Conservation (phyloP, 1,284 basidiomycete species). For the Ganoderma boninense region DNA sequence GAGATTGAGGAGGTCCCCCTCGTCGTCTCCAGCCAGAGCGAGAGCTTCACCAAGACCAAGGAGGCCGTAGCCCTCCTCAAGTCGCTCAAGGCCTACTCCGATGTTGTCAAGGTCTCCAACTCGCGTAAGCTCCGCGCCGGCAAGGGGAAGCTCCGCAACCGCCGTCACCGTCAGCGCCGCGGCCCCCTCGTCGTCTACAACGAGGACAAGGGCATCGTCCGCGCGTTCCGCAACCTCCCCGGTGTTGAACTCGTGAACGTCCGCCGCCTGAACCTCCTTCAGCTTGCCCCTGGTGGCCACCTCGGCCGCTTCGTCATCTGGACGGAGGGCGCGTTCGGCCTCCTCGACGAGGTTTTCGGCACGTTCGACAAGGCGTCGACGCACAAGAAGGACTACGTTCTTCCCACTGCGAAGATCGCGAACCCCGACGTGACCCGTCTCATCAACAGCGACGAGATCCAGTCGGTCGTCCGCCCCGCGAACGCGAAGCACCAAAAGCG, state of each 20-base stretch:
- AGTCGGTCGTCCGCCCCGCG: slow-evolving; percentile 92
- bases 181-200: slow-evolving; percentile 98
- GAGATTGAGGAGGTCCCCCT: slow-evolving; percentile 97
- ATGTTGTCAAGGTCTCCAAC: slow-evolving; percentile 98
- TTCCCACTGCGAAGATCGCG: slow-evolving; percentile 95
- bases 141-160: slow-evolving; percentile 98
- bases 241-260: slow-evolving; percentile 99
- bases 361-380: slow-evolving; percentile 86
- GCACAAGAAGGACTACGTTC: slow-evolving; percentile 94
- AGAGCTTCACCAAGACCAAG: slow-evolving; percentile 97
- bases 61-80: slow-evolving; percentile 96
- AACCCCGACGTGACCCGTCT: slow-evolving; percentile 98
- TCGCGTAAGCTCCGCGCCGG: slow-evolving; percentile 97
- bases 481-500: slow-evolving; percentile 85
- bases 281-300: slow-evolving; percentile 99
- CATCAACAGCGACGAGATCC: slow-evolving; percentile 98
- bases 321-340: slow-evolving; percentile 95
- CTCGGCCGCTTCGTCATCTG: slow-evolving; percentile 99
- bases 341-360: slow-evolving; percentile 95
- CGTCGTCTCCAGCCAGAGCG: slow-evolving; percentile 83
- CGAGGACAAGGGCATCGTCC: slow-evolving; percentile 97
- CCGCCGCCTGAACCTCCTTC: slow-evolving; percentile 94
- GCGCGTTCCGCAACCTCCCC: slow-evolving; percentile 98
- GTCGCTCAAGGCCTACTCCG: slow-evolving; percentile 89
- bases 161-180: slow-evolving; percentile 96